A percentile compares a stretch with the other conserved stretches of the same genome.
Evolutionary conservation across 139 green algal genomes (phyloP).

Genomic region (Micromonas commoda): DNA sequence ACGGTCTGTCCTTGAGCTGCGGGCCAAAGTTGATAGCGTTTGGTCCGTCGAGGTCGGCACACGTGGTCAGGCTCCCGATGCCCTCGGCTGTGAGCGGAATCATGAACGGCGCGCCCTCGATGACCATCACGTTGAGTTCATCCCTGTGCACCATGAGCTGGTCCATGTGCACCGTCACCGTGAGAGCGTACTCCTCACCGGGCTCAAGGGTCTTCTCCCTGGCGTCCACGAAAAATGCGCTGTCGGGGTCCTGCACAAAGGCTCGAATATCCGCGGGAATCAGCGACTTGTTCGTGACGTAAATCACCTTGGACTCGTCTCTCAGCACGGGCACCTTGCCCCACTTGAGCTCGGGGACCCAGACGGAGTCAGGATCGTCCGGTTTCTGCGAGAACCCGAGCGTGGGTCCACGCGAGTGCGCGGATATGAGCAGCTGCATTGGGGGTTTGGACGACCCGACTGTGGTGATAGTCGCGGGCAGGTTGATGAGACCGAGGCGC

Average conservation of each 20-base stretch:
- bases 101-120: constrained; percentile 57
- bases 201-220: constrained; percentile 46
- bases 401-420: constrained; percentile 51
- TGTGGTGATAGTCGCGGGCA: constrained; percentile 54
- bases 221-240: constrained; percentile 53
- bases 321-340: constrained; percentile 57
- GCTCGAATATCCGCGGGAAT: constrained; percentile 63
- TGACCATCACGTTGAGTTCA: constrained; percentile 64
- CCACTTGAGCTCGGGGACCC: constrained; percentile 45
- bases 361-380: neutral
- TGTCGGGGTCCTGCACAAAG: constrained; percentile 37
- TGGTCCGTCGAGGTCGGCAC: constrained; percentile 1
- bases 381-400: constrained; percentile 45
- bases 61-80: constrained; percentile 40
- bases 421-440: constrained; percentile 56
- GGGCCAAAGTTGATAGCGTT: constrained; percentile 54
- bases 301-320: constrained; percentile 42
- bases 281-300: constrained; percentile 58
- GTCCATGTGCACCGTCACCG: constrained; percentile 49
- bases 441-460: constrained; percentile 48
- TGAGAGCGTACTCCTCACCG: constrained; percentile 33
- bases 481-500: constrained; percentile 59
- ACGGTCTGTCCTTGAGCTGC: constrained; percentile 58
- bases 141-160: constrained; percentile 53
- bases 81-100: constrained; percentile 56